phyloP scores from a whole-genome alignment of 129 eudicot genomes.

The Flaveria trinervia region DNA sequence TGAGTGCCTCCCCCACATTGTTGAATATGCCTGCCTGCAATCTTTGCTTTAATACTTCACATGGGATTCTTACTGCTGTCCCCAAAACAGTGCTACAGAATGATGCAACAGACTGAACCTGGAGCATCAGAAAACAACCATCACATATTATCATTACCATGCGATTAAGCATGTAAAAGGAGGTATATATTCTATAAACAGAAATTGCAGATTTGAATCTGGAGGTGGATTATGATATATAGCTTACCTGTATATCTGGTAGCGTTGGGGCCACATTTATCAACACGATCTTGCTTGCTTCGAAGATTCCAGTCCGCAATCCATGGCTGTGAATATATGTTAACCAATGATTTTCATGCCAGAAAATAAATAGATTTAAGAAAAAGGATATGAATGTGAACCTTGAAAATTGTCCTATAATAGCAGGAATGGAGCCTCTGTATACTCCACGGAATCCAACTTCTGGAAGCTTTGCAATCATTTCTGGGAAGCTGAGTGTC shows the following conservation, averaged over 20 bases:
- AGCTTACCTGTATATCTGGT: constrained; percentile 71
- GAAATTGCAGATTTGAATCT: constrained; percentile 2
- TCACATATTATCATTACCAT: neutral
- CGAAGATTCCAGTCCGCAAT: constrained; percentile 80
- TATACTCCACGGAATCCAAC: constrained; percentile 89
- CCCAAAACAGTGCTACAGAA: constrained; percentile 91
- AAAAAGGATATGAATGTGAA: constrained; percentile 20
- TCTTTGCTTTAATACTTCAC: constrained; percentile 91
- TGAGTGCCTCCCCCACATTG: constrained; percentile 81
- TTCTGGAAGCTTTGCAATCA: constrained; percentile 79
- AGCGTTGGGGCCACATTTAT: constrained; percentile 71
- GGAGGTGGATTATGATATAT: constrained; percentile 4
- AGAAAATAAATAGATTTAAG: neutral
- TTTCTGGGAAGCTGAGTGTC: constrained; percentile 74
- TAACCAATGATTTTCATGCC: neutral
- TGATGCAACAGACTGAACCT: constrained; percentile 95
- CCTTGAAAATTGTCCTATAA: constrained; percentile 96
- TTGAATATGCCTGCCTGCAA: constrained; percentile 89
- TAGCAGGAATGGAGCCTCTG: constrained; percentile 89
- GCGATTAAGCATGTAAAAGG: neutral
- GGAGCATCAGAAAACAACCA: constrained; percentile 17
- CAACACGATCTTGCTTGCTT: constrained; percentile 71
- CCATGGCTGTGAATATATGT: constrained; percentile 60
- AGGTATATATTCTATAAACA: neutral
- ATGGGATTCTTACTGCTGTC: constrained; percentile 87